phyloP scores from a whole-genome alignment of 1,139 yeast genomes.

The Kodamaea plutei region DNA sequence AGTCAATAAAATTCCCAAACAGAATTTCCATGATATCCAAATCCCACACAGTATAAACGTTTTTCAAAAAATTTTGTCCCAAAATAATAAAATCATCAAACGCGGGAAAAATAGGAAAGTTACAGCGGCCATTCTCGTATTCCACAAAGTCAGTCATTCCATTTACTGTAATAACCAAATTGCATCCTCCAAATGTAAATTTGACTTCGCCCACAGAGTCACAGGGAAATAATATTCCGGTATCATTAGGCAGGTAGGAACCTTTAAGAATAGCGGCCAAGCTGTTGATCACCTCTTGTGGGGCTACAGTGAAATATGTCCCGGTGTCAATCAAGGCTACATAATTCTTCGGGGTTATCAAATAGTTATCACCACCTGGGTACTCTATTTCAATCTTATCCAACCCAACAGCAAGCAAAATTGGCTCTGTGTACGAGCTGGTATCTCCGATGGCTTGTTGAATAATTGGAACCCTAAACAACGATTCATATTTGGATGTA shows the following conservation, averaged over 20 bases:
- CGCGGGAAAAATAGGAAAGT: constrained; percentile 1
- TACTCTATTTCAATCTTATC: constrained; percentile 3
- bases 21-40: constrained; percentile 6
- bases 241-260: not conserved
- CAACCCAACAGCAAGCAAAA: constrained; percentile 6
- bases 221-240: constrained; percentile 2
- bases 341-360: constrained; percentile 5
- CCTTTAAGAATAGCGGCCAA: constrained; percentile 2
- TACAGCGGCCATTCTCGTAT: constrained; percentile 1
- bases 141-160: constrained; percentile 1
- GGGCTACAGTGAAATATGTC: constrained; percentile 5
- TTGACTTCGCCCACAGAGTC: constrained; percentile 1
- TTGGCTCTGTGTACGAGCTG: constrained; percentile 2
- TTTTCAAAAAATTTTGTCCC: constrained; percentile 4
- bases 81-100: constrained; percentile 5
- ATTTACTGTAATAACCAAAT: not conserved
- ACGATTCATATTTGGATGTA: constrained; percentile 20
- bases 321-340: constrained; percentile 6
- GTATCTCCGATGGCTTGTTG: constrained; percentile 3
- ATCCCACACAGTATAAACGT: constrained; percentile 6
- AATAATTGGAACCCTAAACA: constrained; percentile 11
- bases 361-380: constrained; percentile 1
- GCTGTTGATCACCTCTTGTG: constrained; percentile 2
- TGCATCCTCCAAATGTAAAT: constrained; percentile 5
- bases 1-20: constrained; percentile 6